Evolutionary conservation across 106 monocot species (phyloP).

Genomic region (Dioscorea dumetorum): DNA sequence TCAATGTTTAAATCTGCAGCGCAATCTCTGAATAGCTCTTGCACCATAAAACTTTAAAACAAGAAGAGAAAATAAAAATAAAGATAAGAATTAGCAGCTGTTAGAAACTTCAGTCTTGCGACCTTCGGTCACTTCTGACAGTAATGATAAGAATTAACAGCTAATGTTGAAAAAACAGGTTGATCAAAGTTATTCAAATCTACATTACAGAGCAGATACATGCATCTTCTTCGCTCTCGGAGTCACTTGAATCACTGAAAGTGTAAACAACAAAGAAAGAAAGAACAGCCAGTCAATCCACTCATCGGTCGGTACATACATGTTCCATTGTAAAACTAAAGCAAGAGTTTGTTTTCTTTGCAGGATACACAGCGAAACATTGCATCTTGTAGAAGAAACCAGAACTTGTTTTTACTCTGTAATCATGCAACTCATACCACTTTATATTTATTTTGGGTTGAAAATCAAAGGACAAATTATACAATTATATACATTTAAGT

Average conservation of each 20-base stretch:
- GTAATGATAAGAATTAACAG: background rate
- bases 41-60: background rate
- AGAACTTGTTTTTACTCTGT: too few relatives aligned
- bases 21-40: background rate
- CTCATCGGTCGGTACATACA: too few relatives aligned
- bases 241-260: background rate
- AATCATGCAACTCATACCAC: too few relatives aligned
- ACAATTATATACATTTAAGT: too few relatives aligned
- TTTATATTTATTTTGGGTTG: too few relatives aligned
- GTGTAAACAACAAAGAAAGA: background rate
- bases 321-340: too few relatives aligned
- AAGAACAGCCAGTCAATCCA: background rate
- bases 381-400: too few relatives aligned
- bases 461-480: too few relatives aligned
- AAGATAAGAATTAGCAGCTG: background rate
- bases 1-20: too few relatives aligned
- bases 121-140: background rate
- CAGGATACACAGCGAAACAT: too few relatives aligned
- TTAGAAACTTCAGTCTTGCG: background rate
- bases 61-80: background rate
- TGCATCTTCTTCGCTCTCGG: background rate
- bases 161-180: too few relatives aligned
- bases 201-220: constrained; percentile 2
- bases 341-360: too few relatives aligned
- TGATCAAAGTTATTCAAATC: background rate